Evolutionary conservation across 176 grass and related monocot species (phyloP).

Genomic region (Triticum dicoccoides): DNA sequence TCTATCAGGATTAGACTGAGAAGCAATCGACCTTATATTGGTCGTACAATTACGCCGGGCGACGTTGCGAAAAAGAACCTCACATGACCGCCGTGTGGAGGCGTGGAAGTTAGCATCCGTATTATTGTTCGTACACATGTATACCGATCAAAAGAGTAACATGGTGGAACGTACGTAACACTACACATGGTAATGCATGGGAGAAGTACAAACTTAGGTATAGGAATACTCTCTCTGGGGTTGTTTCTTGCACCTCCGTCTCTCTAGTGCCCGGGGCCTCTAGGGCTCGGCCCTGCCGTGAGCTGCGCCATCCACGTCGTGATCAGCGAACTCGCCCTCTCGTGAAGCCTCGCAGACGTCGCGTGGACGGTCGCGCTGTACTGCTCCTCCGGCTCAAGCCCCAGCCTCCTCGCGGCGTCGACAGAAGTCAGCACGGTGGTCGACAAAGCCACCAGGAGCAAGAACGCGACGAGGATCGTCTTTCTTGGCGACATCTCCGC

Average conservation of each 20-base stretch:
- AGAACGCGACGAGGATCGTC: background rate
- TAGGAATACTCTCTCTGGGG: background rate
- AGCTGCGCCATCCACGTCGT: constrained; percentile 57
- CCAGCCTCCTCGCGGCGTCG: constrained; percentile 36
- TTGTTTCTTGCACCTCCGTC: background rate
- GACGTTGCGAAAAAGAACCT: background rate
- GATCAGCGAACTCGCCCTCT: constrained; percentile 55
- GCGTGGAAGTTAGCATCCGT: background rate
- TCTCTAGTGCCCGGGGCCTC: constrained; percentile 56
- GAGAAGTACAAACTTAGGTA: background rate
- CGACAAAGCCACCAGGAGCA: constrained; percentile 40
- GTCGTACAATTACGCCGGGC: too few relatives aligned
- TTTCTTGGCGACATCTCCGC: constrained; percentile 26
- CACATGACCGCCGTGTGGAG: background rate
- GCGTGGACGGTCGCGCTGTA: background rate
- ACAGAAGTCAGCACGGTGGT: constrained; percentile 33
- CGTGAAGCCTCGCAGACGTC: constrained; percentile 28
- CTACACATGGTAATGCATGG: background rate
- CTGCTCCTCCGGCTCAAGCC: constrained; percentile 8
- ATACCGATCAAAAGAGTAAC: background rate
- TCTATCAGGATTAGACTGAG: too few relatives aligned
- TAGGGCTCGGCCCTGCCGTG: constrained; percentile 40
- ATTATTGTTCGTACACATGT: background rate
- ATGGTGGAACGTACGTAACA: background rate
- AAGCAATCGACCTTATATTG: too few relatives aligned